These are phyloP conservation scores for Solanum clarkiae DNA, from an alignment of 257 asterid genomes.

Conservation along the genomic window DNA sequence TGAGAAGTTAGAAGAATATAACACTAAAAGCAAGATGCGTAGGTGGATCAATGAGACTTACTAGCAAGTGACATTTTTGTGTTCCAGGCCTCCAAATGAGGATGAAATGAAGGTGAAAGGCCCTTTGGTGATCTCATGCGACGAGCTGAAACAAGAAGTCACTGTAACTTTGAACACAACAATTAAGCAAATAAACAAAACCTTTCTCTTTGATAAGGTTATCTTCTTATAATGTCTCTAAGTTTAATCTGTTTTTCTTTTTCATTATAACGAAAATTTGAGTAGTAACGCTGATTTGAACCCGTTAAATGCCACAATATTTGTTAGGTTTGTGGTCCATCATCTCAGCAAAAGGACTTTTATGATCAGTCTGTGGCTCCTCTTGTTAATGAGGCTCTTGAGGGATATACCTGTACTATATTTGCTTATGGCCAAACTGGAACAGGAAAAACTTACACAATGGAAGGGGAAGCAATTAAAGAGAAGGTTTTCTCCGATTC, in stretches of 20 bases:
- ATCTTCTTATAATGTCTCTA: neutral
- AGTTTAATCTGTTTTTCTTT: neutral
- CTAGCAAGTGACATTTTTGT: neutral
- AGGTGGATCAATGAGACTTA: neutral
- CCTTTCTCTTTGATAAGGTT: conserved; percentile 40
- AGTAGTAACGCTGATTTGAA: neutral
- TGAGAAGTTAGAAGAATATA: neutral
- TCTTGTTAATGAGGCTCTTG: conserved; percentile 31
- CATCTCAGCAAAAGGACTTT: conserved; percentile 28
- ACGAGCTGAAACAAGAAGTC: conserved; percentile 29
- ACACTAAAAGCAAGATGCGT: neutral
- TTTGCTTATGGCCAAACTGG: conserved; percentile 61
- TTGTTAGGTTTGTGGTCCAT: conserved; percentile 43
- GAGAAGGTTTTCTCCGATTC: conserved; percentile 23
- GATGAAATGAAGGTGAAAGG: conserved; percentile 23
- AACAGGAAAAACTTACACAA: conserved; percentile 50
- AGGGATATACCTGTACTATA: conserved; percentile 51
- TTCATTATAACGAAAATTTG: neutral
- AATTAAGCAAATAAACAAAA: conserved; percentile 20
- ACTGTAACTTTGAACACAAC: conserved; percentile 13
- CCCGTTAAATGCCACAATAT: neutral
- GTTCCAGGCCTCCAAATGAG: conserved; percentile 34
- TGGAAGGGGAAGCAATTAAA: conserved; percentile 50
- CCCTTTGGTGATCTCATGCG: conserved; percentile 23
- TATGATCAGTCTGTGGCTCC: conserved; percentile 43